phyloP scores from a whole-genome alignment of 305 asterid genomes.

The Solanum hybrid region DNA sequence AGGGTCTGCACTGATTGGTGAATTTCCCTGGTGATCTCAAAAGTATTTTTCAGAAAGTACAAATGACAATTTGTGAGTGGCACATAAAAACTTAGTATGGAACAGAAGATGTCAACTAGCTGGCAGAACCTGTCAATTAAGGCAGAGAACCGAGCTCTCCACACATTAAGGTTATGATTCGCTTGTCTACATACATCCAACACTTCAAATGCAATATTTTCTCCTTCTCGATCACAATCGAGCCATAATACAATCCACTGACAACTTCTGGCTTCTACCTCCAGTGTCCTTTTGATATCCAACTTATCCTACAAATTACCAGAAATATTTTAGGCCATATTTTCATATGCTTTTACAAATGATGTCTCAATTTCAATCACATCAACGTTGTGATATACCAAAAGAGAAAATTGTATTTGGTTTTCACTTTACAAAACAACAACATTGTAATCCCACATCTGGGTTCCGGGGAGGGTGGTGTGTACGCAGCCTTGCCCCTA shows the following conservation, averaged over 20 bases:
- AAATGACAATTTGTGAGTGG: neutral
- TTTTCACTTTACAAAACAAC: neutral
- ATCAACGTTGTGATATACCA: neutral
- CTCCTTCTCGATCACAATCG: slow-evolving; percentile 98
- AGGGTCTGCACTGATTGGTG: slow-evolving; percentile 60
- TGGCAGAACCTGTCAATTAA: slow-evolving; percentile 61
- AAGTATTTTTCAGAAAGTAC: neutral
- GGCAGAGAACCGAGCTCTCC: slow-evolving; percentile 98
- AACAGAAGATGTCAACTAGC: slow-evolving; percentile 16
- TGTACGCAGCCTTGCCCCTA: neutral
- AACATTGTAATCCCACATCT: neutral
- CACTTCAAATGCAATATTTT: slow-evolving; percentile 95
- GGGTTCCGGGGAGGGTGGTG: neutral
- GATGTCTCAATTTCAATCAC: neutral
- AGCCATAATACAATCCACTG: slow-evolving; percentile 98
- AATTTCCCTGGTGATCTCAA: slow-evolving; percentile 64
- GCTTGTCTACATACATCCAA: slow-evolving; percentile 72
- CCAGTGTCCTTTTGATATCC: slow-evolving; percentile 81
- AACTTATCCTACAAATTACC: slow-evolving; percentile 53
- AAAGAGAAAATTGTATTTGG: neutral
- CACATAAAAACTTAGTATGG: slow-evolving; percentile 10
- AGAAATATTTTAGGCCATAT: neutral
- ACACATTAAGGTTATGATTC: slow-evolving; percentile 61
- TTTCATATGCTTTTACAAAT: neutral
- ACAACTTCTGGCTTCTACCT: slow-evolving; percentile 82